Evolutionary conservation across 352 stramenopile genomes (phyloP), one percentile per base, ranked within the genome.

Genomic region (Globisporangium carolinianum): DNA sequence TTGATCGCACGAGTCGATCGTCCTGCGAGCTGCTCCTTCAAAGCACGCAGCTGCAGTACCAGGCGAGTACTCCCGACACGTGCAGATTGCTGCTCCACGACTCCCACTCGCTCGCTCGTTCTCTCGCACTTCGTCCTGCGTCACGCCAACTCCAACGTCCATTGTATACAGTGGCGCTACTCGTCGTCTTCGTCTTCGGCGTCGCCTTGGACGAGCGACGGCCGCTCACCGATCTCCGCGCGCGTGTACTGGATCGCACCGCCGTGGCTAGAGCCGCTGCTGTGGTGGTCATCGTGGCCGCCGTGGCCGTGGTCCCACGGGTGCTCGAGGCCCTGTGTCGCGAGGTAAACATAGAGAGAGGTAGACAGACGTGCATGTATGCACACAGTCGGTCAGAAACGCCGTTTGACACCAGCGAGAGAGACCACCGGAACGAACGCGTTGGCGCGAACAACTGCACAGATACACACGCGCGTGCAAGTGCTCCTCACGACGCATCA

Each of bases 271-370:
- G 56, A 50, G 42, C 47, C 76, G 58, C 55, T 35, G 53, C 47
- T 38, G 54, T 74, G 51, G 60, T 76, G 63, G 57, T 66, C 65
- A 58, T 82, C 68, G 58, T 86, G 62, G 58, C 70, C 47, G 46
- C 66, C 65, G 68, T 84, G 73, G 51, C 71, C 72, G 63, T 91
- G 83, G 58, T 95, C 86, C 83, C 83, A 95, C 41, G 84, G 86
- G 69, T 95, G 82, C 60, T 94, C 83, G 38, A 91, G 65, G n/a
- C 84, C 83, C 83, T 94, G 61, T 49, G 3, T 32, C 24, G 24
- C 24, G 24, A 32, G 24, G 24, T 32, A 32, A 32, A 32, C 24
- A 65, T 6, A 7, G 1, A 47, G 42, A 47, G 12, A 12, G 38
- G 11, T 42, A 42, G 38, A 46, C 9, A 46, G 9, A 46, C 10